phyloP scores from a whole-genome alignment of 495 filamentous ascomycete genomes.

The Xylaria scruposa region DNA sequence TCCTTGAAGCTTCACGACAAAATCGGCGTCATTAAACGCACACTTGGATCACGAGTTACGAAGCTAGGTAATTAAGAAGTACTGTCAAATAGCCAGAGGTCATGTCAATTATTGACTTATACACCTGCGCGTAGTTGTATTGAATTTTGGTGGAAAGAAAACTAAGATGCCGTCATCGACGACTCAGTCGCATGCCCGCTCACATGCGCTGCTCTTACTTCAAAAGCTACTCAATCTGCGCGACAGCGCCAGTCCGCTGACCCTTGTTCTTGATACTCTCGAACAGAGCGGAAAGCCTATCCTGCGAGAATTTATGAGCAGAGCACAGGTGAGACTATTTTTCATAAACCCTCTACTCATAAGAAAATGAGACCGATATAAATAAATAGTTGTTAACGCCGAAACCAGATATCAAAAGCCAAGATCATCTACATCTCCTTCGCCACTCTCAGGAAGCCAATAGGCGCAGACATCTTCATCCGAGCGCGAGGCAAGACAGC shows the following conservation, averaged over 20 bases:
- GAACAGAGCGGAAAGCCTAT: slow-evolving; percentile 81
- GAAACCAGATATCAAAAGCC: slow-evolving; percentile 50
- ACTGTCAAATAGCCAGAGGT: not conserved
- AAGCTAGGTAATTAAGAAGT: not conserved
- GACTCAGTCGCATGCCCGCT: slow-evolving; percentile 72
- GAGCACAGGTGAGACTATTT: slow-evolving; percentile 69
- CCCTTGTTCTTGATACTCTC: slow-evolving; percentile 80
- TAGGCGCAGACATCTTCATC: slow-evolving; percentile 67
- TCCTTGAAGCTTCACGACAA: slow-evolving; percentile 1
- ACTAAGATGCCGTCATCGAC: slow-evolving; percentile 55
- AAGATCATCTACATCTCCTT: slow-evolving; percentile 82
- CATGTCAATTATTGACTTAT: not conserved
- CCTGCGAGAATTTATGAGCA: slow-evolving; percentile 72
- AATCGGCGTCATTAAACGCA: not conserved
- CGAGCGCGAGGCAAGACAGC: slow-evolving; percentile 64
- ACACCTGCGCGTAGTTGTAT: not conserved
- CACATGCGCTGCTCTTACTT: slow-evolving; percentile 85
- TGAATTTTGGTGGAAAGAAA: not conserved
- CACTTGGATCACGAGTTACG: not conserved
- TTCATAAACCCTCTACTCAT: not conserved
- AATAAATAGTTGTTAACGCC: slow-evolving; percentile 17
- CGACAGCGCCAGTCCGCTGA: slow-evolving; percentile 84
- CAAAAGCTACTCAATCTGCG: slow-evolving; percentile 80
- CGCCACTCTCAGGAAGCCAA: slow-evolving; percentile 65
- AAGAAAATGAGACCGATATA: not conserved